Base-by-base conservation (phyloP, 164 flowering plant species). In the Akebia trifoliata region DNA sequence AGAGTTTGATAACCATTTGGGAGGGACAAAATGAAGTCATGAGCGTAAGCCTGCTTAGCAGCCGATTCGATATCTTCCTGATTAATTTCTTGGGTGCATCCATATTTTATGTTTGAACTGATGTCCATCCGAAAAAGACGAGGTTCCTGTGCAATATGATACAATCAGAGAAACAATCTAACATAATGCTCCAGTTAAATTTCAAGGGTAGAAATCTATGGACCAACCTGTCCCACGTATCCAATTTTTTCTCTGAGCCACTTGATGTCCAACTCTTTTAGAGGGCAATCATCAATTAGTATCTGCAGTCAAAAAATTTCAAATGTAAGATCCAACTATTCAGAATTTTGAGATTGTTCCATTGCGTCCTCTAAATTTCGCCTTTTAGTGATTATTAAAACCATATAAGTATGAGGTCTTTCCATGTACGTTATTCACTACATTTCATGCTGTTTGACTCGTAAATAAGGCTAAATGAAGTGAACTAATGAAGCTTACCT, bases 41-140 rank as follows among this genome's bases (percentile, higher is more conserved):
- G 95, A 6, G 95, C 96, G 79, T 72, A 85, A 6, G 96, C 98
- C 69, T 81, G 91, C 77, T 82, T 85, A 37, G 96, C 95, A 59
- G 98, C 98, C 79, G 74, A 78, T 72, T 81, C 91, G 26, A 89
- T 71, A 64, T 89, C 96, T 50, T 83, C 78, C 59, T 86, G 92
- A 44, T 38, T 82, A 43, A 83, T 63, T 46, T 80, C 80, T 67
- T 75, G 62, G 14, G 80, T 50, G 74, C 96, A 88, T 37, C 98
- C 98, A 66, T 92, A 92, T 60, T 63, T 73, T 55, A 92, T 88
- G 67, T 92, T 92, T 72, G 98, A 86, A 66, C 80, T 71, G 43
- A 92, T 70, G 60, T 81, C 89, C 85, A 76, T 92, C 36, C 86
- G 84, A 56, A 92, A 84, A 51, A 92, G 95, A 44, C 78, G 81